phyloP scores from a whole-genome alignment of 495 filamentous ascomycete genomes.

The Schizothecium vesticola region DNA sequence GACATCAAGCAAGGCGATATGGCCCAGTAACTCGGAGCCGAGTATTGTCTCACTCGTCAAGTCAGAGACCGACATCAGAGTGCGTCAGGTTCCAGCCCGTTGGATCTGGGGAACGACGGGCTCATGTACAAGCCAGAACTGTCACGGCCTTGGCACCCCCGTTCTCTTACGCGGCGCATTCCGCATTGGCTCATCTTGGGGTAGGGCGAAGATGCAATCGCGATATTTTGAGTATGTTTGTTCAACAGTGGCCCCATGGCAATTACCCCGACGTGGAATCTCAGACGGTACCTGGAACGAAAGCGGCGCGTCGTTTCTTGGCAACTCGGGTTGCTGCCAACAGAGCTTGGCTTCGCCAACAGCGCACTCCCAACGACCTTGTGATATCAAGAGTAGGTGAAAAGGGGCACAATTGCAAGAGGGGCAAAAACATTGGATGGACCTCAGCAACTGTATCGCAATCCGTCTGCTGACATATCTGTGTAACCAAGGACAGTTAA shows the following conservation, averaged over 20 bases:
- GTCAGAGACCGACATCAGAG: not conserved
- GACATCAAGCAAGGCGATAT: not conserved
- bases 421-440: not conserved
- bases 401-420: not conserved
- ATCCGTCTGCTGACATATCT: not conserved
- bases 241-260: not conserved
- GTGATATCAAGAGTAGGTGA: not conserved
- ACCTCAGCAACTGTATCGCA: not conserved
- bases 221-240: not conserved
- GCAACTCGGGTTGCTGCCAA: not conserved
- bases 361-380: not conserved
- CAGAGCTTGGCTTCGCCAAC: not conserved
- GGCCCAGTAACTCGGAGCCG: not conserved
- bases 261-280: not conserved
- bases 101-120: not conserved
- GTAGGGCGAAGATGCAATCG: not conserved
- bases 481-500: not conserved
- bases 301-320: not conserved
- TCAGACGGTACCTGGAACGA: not conserved
- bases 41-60: not conserved
- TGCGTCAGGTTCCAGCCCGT: not conserved
- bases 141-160: not conserved
- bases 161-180: not conserved
- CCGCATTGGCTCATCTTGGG: not conserved
- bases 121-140: not conserved